Percentiles rank a stretch among this genome's conserved stretches.
These are phyloP conservation scores for Dujonia santamariae DNA, from an alignment of 1,139 yeast species.

Conservation along the genomic window DNA sequence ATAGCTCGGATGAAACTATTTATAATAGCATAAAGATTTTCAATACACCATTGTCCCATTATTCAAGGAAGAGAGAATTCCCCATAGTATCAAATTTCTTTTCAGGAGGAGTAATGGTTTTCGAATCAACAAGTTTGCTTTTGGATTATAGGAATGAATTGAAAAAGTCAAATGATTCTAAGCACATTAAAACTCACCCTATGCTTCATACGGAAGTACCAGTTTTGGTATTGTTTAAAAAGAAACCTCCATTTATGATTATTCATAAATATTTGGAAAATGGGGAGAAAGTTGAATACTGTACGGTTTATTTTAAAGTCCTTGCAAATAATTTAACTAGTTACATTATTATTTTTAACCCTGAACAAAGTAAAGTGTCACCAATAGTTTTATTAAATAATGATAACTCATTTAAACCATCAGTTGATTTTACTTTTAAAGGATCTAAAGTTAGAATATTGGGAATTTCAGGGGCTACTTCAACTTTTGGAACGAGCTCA, in stretches of 20 bases:
- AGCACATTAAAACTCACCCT: too few species aligned
- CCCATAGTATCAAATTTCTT: slow-evolving; percentile 29
- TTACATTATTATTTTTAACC: slow-evolving; percentile 26
- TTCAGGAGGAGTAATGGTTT: slow-evolving; percentile 28
- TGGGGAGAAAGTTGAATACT: slow-evolving; percentile 19
- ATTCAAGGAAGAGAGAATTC: slow-evolving; percentile 19
- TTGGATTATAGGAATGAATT: slow-evolving; percentile 11
- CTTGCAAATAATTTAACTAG: slow-evolving; percentile 33
- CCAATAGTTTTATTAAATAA: slow-evolving; percentile 19
- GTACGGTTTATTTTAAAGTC: slow-evolving; percentile 33
- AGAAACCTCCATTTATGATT: slow-evolving; percentile 31
- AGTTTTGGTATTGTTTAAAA: slow-evolving; percentile 28
- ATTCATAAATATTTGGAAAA: slow-evolving; percentile 16
- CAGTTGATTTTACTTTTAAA: slow-evolving; percentile 29
- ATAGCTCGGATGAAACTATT: slow-evolving; percentile 29
- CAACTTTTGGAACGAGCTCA: slow-evolving; percentile 37
- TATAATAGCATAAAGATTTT: slow-evolving; percentile 21
- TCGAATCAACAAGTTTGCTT: slow-evolving; percentile 17
- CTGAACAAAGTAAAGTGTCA: slow-evolving; percentile 12
- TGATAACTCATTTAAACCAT: slow-evolving; percentile 33
- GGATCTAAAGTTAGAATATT: slow-evolving; percentile 29
- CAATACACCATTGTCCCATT: slow-evolving; percentile 18
- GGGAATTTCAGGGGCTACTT: slow-evolving; percentile 37
- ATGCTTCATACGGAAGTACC: slow-evolving; percentile 14
- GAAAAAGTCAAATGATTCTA: slow-evolving; percentile 1